Conservation (phyloP, 768 basidiomycete genomes). For the Suillus variegatus region DNA sequence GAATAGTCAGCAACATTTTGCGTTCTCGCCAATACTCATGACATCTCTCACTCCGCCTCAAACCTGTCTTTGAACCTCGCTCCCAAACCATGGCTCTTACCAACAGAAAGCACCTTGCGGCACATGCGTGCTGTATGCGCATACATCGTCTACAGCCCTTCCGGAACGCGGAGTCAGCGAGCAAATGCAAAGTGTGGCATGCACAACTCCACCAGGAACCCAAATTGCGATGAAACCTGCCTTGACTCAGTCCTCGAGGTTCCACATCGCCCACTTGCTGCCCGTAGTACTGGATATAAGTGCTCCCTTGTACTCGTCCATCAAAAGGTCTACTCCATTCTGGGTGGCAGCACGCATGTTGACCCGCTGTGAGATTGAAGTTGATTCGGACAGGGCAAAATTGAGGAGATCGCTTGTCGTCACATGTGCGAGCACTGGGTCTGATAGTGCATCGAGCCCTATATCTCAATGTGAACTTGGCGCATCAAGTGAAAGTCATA, state of each 20-base stretch:
- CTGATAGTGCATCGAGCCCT: not conserved
- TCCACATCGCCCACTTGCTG: slow-evolving; percentile 49
- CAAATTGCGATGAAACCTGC: slow-evolving; percentile 70
- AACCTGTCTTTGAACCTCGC: slow-evolving; percentile 33
- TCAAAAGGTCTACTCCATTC: slow-evolving; percentile 23
- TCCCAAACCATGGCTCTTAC: slow-evolving; percentile 33
- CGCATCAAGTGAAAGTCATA: too few species aligned
- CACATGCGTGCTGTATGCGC: slow-evolving; percentile 61
- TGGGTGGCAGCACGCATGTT: not conserved
- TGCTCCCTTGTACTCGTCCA: slow-evolving; percentile 38
- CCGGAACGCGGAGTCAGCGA: not conserved
- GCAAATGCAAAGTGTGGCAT: not conserved
- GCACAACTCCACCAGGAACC: slow-evolving; percentile 75
- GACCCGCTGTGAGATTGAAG: too few species aligned
- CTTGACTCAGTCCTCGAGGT: slow-evolving; percentile 55
- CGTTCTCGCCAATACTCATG: not conserved
- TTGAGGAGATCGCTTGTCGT: not conserved
- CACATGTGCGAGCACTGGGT: not conserved
- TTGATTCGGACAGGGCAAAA: not conserved
- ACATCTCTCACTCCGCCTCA: slow-evolving; percentile 17
- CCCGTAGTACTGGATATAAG: slow-evolving; percentile 51
- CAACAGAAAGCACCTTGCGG: slow-evolving; percentile 48
- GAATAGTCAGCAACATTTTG: not conserved
- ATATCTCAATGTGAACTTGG: not conserved
- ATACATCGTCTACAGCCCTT: slow-evolving; percentile 56